phyloP scores from a whole-genome alignment of 495 filamentous ascomycete species.

The Penicillium crystallinum region DNA sequence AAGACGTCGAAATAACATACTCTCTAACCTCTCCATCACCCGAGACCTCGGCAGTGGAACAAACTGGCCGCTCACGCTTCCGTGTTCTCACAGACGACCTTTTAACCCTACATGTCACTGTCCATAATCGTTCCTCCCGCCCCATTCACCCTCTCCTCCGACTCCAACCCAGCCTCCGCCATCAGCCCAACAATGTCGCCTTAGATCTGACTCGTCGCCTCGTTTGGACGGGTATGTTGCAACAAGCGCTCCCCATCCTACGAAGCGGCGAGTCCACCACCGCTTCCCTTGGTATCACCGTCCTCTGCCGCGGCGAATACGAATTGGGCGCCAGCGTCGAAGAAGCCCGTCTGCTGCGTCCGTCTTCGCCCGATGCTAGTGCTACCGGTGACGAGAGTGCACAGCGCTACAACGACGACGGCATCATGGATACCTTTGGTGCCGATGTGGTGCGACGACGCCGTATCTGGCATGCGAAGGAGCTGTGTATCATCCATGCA shows the following conservation, averaged over 20 bases:
- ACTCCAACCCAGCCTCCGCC: conserved; percentile 68
- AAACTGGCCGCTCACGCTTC: conserved; percentile 47
- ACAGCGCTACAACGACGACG: conserved; percentile 31
- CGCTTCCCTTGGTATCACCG: conserved; percentile 59
- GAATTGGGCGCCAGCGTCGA: conserved; percentile 78
- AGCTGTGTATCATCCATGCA: conserved; percentile 59
- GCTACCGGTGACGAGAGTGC: conserved; percentile 13
- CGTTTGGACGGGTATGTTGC: conserved; percentile 77
- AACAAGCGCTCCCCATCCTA: conserved; percentile 63
- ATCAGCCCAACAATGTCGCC: conserved; percentile 66
- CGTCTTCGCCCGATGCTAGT: conserved; percentile 2
- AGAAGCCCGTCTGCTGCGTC: conserved; percentile 53
- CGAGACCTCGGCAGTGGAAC: conserved; percentile 23
- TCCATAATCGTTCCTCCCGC: conserved; percentile 65
- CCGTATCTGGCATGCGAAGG: conserved; percentile 66
- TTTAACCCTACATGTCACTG: conserved; percentile 57
- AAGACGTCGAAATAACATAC: conserved; percentile 71
- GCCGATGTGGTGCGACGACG: conserved; percentile 57
- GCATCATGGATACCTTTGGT: conserved; percentile 49
- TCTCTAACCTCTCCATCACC: conserved; percentile 35
- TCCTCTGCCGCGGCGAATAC: conserved; percentile 74
- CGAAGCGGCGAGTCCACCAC: conserved; percentile 48
- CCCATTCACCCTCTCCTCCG: conserved; percentile 70
- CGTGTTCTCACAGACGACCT: conserved; percentile 64
- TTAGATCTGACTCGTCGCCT: conserved; percentile 81